These are phyloP conservation scores for Porodaedalea pini DNA, from an alignment of 1,284 basidiomycete species.

Conservation along the genomic window DNA sequence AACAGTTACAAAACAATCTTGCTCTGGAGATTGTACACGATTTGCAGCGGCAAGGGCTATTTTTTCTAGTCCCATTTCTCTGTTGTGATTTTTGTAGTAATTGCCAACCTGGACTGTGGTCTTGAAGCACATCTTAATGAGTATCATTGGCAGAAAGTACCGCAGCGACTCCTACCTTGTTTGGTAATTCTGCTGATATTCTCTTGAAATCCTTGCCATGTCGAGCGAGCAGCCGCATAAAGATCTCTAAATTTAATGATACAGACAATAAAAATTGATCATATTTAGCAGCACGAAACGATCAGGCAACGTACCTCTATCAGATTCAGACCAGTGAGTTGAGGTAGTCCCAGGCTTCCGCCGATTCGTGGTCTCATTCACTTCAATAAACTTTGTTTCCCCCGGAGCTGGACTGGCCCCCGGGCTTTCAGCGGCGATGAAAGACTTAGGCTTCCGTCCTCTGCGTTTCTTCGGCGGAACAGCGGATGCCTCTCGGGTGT, in stretches of 20 bases:
- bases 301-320: conserved; percentile 43
- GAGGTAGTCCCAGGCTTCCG: conserved; percentile 33
- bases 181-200: conserved; percentile 70
- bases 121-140: conserved; percentile 31
- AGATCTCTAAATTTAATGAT: conserved; percentile 43
- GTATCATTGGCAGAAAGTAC: not conserved
- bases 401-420: conserved; percentile 24
- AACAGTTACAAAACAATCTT: conserved; percentile 9
- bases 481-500: conserved; percentile 10
- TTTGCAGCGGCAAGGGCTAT: conserved; percentile 36
- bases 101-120: conserved; percentile 75
- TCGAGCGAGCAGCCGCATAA: conserved; percentile 60
- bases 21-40: conserved; percentile 33
- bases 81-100: conserved; percentile 53
- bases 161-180: conserved; percentile 50
- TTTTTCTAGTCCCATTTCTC: conserved; percentile 42
- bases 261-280: conserved; percentile 23
- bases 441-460: conserved; percentile 30
- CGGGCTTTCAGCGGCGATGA: conserved; percentile 25
- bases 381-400: conserved; percentile 31
- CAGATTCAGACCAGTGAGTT: conserved; percentile 52
- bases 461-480: conserved; percentile 13
- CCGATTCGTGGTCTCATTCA: conserved; percentile 32
- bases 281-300: conserved; percentile 24
- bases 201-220: conserved; percentile 75